Evolutionary conservation across 306 rosid species (phyloP).

Genomic region (Gastrolobium bilobum): DNA sequence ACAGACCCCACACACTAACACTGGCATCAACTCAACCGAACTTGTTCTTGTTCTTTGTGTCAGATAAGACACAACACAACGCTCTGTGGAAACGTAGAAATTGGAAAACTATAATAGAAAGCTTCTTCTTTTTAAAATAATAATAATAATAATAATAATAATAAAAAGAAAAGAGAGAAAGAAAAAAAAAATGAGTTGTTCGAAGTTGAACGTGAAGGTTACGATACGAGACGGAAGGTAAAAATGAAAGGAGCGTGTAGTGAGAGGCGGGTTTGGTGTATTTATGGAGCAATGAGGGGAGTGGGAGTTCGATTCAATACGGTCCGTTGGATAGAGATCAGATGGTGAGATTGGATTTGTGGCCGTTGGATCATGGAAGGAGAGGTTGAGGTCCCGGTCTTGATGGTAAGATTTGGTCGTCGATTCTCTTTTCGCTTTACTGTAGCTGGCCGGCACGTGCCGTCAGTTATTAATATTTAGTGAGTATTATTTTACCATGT

Average conservation of each 20-base stretch:
- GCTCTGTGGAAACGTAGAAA: neutral
- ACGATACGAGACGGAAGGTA: constrained; percentile 19
- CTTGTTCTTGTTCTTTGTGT: neutral
- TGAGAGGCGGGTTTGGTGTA: constrained; percentile 49
- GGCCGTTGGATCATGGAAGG: constrained; percentile 48
- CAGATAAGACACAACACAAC: neutral
- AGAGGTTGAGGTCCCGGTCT: constrained; percentile 43
- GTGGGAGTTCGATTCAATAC: constrained; percentile 54
- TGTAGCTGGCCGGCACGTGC: constrained; percentile 84
- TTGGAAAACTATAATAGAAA: neutral
- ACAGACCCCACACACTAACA: neutral
- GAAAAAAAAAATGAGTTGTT: constrained; percentile 34
- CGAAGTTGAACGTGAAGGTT: constrained; percentile 34
- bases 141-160: no score
- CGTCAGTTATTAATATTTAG: constrained; percentile 1
- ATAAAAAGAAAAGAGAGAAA: neutral
- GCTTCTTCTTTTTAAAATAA: no score
- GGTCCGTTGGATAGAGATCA: constrained; percentile 49
- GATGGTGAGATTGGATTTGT: neutral
- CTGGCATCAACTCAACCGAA: constrained; percentile 15
- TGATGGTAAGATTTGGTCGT: constrained; percentile 64
- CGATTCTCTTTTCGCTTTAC: constrained; percentile 62
- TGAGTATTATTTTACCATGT: neutral
- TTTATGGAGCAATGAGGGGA: constrained; percentile 47
- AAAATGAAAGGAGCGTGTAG: constrained; percentile 44